Conservation (phyloP, 257 asterid genomes). For the Rhazya stricta region DNA sequence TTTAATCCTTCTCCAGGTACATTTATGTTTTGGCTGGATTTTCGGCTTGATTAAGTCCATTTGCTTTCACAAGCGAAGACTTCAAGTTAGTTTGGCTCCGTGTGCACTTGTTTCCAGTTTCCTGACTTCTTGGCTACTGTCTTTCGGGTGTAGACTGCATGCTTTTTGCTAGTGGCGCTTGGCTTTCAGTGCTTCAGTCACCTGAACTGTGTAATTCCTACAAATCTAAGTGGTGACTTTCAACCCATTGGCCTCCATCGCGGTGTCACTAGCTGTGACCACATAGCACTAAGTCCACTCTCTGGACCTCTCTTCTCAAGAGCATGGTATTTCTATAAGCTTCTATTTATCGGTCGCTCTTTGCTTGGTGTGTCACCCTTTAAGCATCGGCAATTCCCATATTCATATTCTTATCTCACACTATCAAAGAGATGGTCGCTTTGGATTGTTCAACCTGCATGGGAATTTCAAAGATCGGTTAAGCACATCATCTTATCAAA, state of each 20-base stretch:
- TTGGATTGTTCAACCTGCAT: neutral
- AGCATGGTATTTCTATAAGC: conserved; percentile 2
- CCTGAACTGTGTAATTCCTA: conserved; percentile 25
- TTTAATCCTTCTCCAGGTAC: neutral
- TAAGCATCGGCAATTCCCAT: conserved; percentile 7
- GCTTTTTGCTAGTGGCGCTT: neutral
- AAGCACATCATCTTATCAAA: neutral
- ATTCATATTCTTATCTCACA: neutral
- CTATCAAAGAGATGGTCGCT: neutral
- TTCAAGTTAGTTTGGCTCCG: neutral
- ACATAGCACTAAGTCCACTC: conserved; percentile 34
- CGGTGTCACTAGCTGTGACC: conserved; percentile 27
- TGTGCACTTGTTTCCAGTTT: conserved; percentile 10
- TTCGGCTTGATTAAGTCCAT: neutral
- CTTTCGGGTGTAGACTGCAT: conserved; percentile 17
- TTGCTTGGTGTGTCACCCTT: conserved; percentile 14
- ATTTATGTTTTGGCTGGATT: no score
- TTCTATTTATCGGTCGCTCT: neutral
- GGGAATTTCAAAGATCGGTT: neutral
- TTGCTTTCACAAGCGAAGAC: neutral
- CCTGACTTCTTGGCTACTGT: conserved; percentile 7
- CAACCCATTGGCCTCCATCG: conserved; percentile 20
- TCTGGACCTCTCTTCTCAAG: conserved; percentile 8
- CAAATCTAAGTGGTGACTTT: conserved; percentile 32
- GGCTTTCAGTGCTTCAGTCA: conserved; percentile 16